phyloP scores from a whole-genome alignment of 2,329 filamentous ascomycete genomes.

The Talaromyces islandicus region DNA sequence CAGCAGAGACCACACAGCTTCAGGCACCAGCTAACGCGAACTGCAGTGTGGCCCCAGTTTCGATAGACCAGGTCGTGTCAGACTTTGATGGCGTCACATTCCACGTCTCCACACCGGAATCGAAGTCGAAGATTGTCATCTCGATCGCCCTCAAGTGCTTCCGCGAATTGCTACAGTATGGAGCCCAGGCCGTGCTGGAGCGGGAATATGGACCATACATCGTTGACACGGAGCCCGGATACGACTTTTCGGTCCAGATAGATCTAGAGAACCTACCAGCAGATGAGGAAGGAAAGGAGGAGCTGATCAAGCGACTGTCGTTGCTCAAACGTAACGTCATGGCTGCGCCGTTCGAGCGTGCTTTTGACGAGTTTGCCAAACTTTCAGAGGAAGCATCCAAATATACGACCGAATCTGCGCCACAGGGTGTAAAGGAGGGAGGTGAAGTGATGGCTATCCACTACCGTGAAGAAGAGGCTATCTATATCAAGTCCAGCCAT shows the following conservation, averaged over 20 bases:
- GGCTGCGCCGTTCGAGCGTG: conserved; percentile 96
- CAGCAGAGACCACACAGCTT: conserved; percentile 22
- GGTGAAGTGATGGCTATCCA: conserved; percentile 93
- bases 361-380: conserved; percentile 85
- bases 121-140: conserved; percentile 88
- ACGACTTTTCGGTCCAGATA: conserved; percentile 89
- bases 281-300: conserved; percentile 78
- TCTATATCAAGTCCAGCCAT: conserved; percentile 96
- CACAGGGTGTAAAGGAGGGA: conserved; percentile 81
- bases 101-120: conserved; percentile 92
- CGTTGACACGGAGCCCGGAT: conserved; percentile 78
- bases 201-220: conserved; percentile 94
- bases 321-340: conserved; percentile 96
- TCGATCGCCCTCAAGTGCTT: conserved; percentile 95
- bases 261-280: conserved; percentile 82
- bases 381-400: conserved; percentile 83
- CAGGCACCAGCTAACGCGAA: conserved; percentile 33
- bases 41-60: conserved; percentile 69
- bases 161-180: conserved; percentile 84
- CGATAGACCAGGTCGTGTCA: conserved; percentile 96
- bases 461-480: conserved; percentile 97
- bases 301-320: conserved; percentile 78
- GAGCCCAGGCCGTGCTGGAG: conserved; percentile 83
- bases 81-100: conserved; percentile 99
- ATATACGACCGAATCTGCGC: conserved; percentile 89